These are phyloP conservation scores for Euryodendron excelsum DNA, from an alignment of 148 eudicot genomes.

Conservation along the genomic window DNA sequence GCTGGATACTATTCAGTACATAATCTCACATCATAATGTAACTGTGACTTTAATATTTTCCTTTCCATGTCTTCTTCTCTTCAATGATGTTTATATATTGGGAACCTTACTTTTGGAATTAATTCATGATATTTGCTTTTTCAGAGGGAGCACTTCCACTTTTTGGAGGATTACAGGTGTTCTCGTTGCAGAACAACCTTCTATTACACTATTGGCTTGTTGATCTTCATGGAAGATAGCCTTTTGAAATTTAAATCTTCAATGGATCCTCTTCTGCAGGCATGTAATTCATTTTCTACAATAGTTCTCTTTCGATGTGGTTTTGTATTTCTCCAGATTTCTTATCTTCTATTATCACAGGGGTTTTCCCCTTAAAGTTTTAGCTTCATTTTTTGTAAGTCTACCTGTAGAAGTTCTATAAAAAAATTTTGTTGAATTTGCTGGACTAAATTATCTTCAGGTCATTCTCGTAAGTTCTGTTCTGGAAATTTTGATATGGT, in stretches of 20 bases:
- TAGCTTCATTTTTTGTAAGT: neutral
- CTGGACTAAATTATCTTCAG: too few species aligned
- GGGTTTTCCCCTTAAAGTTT: neutral
- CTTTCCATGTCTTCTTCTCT: constrained; percentile 5
- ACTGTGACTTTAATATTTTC: constrained; percentile 12
- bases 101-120: constrained; percentile 5
- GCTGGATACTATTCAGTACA: constrained; percentile 82
- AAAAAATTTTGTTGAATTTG: neutral
- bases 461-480: constrained; percentile 1
- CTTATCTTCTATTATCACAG: neutral
- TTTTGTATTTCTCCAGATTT: neutral
- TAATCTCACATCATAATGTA: constrained; percentile 80
- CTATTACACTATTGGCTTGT: constrained; percentile 75
- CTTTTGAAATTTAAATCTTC: constrained; percentile 72
- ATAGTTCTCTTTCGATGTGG: neutral
- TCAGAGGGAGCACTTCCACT: constrained; percentile 84
- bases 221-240: constrained; percentile 85
- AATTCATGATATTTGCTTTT: constrained; percentile 11
- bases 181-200: constrained; percentile 91
- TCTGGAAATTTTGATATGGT: neutral
- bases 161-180: constrained; percentile 70
- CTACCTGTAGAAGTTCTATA: neutral
- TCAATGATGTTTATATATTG: neutral
- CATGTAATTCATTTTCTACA: constrained; percentile 16
- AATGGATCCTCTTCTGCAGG: constrained; percentile 84